Percentiles rank a stretch among this genome's conserved stretches.
phyloP scores from a whole-genome alignment of 345 rosid genomes.

The Citrus hindsii region DNA sequence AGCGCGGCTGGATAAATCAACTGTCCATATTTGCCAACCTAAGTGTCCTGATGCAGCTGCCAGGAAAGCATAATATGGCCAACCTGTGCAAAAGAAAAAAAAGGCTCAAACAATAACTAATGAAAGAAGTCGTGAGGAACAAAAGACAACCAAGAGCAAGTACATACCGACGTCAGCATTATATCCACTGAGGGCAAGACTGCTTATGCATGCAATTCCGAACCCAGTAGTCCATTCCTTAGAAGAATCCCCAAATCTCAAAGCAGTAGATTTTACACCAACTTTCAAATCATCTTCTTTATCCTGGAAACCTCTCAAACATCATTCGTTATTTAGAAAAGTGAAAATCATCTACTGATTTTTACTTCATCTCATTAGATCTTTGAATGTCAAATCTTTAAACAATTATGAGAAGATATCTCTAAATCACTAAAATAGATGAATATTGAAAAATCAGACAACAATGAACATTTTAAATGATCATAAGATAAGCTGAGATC shows the following conservation, averaged over 20 bases:
- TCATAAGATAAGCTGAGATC: background rate
- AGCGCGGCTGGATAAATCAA: slow-evolving; percentile 56
- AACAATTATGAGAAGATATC: background rate
- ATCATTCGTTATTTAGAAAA: background rate
- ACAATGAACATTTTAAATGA: background rate
- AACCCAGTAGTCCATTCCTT: slow-evolving; percentile 80
- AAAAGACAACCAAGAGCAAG: background rate
- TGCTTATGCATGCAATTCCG: slow-evolving; percentile 63
- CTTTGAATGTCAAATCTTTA: background rate
- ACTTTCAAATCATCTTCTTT: slow-evolving; percentile 91
- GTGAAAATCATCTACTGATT: background rate
- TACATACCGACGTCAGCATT: slow-evolving; percentile 72
- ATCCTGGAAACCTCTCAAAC: slow-evolving; percentile 42
- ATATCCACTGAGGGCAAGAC: slow-evolving; percentile 71
- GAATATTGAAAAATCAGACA: background rate
- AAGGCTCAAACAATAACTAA: background rate
- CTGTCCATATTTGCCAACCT: slow-evolving; percentile 86
- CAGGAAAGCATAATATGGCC: slow-evolving; percentile 71
- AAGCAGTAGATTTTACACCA: slow-evolving; percentile 93
- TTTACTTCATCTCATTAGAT: background rate
- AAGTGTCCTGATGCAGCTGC: slow-evolving; percentile 79
- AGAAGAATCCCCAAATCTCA: slow-evolving; percentile 82
- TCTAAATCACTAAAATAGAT: background rate
- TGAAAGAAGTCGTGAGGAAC: slow-evolving; percentile 6
- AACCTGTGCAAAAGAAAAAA: slow-evolving; percentile 42